Percentiles rank a stretch among this genome's conserved stretches.
Conservation (phyloP, 2,329 filamentous ascomycete genomes). For the Colletotrichum spaethianum region DNA sequence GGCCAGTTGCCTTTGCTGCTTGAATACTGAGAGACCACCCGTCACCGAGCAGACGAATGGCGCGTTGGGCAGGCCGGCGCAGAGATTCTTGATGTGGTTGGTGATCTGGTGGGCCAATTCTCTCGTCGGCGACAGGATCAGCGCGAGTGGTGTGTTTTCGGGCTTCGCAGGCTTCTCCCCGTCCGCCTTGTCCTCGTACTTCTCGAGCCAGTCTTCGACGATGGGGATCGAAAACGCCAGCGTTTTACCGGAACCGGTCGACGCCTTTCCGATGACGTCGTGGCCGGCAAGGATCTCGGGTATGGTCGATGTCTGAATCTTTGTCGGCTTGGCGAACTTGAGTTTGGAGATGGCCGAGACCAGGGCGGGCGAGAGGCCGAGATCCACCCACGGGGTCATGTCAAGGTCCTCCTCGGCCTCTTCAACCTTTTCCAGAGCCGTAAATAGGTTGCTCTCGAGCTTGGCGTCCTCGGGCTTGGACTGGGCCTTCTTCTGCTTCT, state of each 20-base stretch:
- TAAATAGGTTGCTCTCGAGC: conserved; percentile 66
- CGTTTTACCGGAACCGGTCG: conserved; percentile 97
- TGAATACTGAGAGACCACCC: conserved; percentile 92
- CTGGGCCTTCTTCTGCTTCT: conserved; percentile 51
- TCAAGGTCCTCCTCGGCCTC: conserved; percentile 75
- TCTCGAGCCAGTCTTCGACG: conserved; percentile 83
- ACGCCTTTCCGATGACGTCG: conserved; percentile 95
- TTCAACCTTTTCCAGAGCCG: conserved; percentile 67
- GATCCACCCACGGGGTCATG: conserved; percentile 82
- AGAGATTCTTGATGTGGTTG: conserved; percentile 84
- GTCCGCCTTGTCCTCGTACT: conserved; percentile 43
- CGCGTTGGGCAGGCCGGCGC: conserved; percentile 70
- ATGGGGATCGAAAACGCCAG: conserved; percentile 96
- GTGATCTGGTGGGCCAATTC: conserved; percentile 94
- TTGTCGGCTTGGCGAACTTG: conserved; percentile 84
- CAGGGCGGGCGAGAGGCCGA: conserved; percentile 80
- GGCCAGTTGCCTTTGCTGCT: conserved; percentile 88
- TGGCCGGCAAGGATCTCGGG: conserved; percentile 86
- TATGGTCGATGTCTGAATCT: conserved; percentile 85
- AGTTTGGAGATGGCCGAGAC: conserved; percentile 83
- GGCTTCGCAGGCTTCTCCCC: conserved; percentile 47
- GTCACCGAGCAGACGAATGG: conserved; percentile 90
- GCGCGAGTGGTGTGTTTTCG: conserved; percentile 72
- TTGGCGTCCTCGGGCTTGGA: conserved; percentile 55
- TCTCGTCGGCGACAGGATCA: conserved; percentile 92